A percentile compares a stretch with the other conserved stretches of the same genome.
Conservation (phyloP, 2,329 filamentous ascomycete species). For the Elsinoe arachidis region DNA sequence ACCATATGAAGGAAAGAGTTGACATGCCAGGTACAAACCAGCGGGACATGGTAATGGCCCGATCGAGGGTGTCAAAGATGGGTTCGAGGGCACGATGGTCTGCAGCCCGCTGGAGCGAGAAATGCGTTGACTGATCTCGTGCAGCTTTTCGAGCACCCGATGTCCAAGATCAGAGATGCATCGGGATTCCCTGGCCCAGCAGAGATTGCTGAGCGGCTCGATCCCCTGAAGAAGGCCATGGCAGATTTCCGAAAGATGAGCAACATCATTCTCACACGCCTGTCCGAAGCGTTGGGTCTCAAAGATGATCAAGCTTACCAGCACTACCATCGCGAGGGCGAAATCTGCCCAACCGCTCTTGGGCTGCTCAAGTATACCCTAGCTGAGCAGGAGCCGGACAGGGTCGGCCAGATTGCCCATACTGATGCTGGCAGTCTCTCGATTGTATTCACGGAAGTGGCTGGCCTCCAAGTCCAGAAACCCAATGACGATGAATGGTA, state of each 20-base stretch:
- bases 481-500: conserved; percentile 37
- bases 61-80: conserved; percentile 14
- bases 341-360: conserved; percentile 42
- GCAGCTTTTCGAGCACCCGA: neutral
- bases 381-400: conserved; percentile 33
- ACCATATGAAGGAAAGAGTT: neutral
- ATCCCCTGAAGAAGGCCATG: neutral
- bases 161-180: neutral
- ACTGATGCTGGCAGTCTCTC: conserved; percentile 50
- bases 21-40: neutral
- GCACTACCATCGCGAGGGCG: conserved; percentile 44
- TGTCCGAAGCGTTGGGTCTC: conserved; percentile 13
- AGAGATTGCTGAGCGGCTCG: neutral
- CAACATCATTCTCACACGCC: conserved; percentile 14
- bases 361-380: conserved; percentile 50
- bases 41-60: conserved; percentile 7
- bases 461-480: conserved; percentile 26
- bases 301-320: conserved; percentile 36
- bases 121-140: neutral
- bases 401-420: conserved; percentile 49
- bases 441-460: conserved; percentile 33
- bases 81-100: conserved; percentile 10
- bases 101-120: neutral
- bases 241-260: conserved; percentile 9
- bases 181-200: neutral